Evolutionary conservation across 164 flowering plant genomes (phyloP), one percentile per base, ranked within the genome.

Genomic region (Hamamelis virginiana): DNA sequence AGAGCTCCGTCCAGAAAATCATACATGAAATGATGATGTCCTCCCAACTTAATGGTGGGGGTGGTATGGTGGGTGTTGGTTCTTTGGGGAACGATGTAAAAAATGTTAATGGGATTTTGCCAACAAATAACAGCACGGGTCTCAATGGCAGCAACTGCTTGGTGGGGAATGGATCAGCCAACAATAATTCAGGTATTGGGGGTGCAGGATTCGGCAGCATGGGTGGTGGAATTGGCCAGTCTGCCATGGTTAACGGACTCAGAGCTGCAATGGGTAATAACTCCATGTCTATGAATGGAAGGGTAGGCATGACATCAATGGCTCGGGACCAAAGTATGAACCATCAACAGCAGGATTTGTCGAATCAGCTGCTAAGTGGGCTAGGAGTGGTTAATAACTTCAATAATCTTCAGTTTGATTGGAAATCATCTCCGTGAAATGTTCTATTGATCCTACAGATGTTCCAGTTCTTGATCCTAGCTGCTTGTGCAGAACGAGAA

Each of bases 1-100:
- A 91, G 71, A 91, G 94, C 68, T 90, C 97, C 19, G 97, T 96
- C 23, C 97, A 93, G 80, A 93, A 93, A 75, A 85, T 96, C 51
- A 68, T 96, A 60, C 93, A 91, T 15, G 94, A 89, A 22, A 86
- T 91, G 84, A 86, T 95, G 90, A 83, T 64, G 75, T 74, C 91
- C 1, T 81, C 83, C 52, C 94, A 91, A 68, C 69, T 81, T n/a
- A 83, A 77, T 71, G 89, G 86, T 38, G 78, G 84, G 9, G 86
- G 86, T 74, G 78, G 84, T 45, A 78, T 87, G 82, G 80, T 78
- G 27, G 84, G 81, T 68, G 25, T 47, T 68, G 55, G 43, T 59
- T 68, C 89, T n/a, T 16, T 83, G 58, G 91, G 86, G 12, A 87
- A 77, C 75, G 98, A 91, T 55, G 74, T 26, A 57, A 91, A 91